Evolutionary conservation across 2,329 filamentous ascomycete genomes (phyloP).

Genomic region (Drechslera avenae): DNA sequence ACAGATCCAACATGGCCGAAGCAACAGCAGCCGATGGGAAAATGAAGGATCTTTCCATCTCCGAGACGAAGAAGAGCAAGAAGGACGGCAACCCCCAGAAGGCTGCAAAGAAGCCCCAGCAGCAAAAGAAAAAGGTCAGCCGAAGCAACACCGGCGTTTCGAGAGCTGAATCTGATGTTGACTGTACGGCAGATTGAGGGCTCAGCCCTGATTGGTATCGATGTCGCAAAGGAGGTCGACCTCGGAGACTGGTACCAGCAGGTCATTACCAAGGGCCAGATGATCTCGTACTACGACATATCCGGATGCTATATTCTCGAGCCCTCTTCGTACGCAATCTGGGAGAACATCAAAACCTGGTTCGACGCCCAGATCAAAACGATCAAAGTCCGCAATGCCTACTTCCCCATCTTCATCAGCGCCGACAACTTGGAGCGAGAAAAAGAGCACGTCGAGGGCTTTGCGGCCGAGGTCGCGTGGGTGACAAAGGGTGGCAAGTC

Average conservation of each 20-base stretch:
- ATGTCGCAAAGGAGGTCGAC: slow-evolving; percentile 81
- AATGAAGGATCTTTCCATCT: slow-evolving; percentile 53
- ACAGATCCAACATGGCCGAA: slow-evolving; percentile 38
- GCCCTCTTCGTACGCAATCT: slow-evolving; percentile 69
- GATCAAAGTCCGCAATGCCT: slow-evolving; percentile 92
- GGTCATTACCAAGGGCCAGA: slow-evolving; percentile 92
- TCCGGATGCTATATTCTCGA: slow-evolving; percentile 70
- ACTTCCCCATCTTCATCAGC: slow-evolving; percentile 91
- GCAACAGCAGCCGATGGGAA: slow-evolving; percentile 46
- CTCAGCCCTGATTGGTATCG: slow-evolving; percentile 80
- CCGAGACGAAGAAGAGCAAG: slow-evolving; percentile 49
- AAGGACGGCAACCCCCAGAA: slow-evolving; percentile 43
- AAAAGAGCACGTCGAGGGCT: slow-evolving; percentile 97
- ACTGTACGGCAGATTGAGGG: slow-evolving; percentile 57
- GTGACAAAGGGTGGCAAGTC: slow-evolving; percentile 90
- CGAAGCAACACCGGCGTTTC: neutral
- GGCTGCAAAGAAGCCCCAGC: slow-evolving; percentile 50
- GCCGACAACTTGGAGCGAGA: slow-evolving; percentile 79
- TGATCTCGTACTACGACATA: slow-evolving; percentile 98
- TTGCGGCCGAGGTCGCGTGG: slow-evolving; percentile 90
- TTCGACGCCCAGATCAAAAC: slow-evolving; percentile 76
- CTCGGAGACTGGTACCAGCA: slow-evolving; percentile 98
- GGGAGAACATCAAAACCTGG: slow-evolving; percentile 67
- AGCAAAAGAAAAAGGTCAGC: slow-evolving; percentile 56
- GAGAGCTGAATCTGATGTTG: slow-evolving; percentile 14